Percentiles rank a stretch among this genome's conserved stretches.
Evolutionary conservation across 305 asterid genomes (phyloP).

Genomic region (Fraxinus paxiana): DNA sequence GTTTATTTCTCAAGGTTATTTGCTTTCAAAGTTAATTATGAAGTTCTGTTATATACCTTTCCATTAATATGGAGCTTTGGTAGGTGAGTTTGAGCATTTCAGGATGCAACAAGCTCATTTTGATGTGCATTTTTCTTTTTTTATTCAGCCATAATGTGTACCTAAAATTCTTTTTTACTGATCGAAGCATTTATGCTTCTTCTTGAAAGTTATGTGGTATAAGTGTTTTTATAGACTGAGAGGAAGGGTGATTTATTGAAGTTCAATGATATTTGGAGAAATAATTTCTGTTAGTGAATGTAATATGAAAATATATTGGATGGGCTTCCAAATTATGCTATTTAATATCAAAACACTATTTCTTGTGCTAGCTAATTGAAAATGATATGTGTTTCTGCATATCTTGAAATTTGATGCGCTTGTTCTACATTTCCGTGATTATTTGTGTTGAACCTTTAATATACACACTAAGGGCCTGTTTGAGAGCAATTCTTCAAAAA

Average conservation of each 20-base stretch:
- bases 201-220: conserved; percentile 14
- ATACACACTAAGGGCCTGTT: not conserved
- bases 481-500: no score
- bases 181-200: not conserved
- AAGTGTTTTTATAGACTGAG: conserved; percentile 3
- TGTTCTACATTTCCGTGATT: not conserved
- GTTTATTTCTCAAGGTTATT: conserved; percentile 85
- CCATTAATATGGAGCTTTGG: not conserved
- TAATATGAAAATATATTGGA: not conserved
- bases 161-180: conserved; percentile 3
- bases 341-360: conserved; percentile 4
- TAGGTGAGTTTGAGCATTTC: conserved; percentile 11
- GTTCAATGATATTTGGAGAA: conserved; percentile 6
- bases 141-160: conserved; percentile 4
- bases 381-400: not conserved
- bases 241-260: not conserved
- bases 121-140: not conserved
- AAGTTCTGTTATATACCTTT: not conserved
- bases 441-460: conserved; percentile 9
- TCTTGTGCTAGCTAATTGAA: conserved; percentile 14
- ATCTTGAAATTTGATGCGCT: conserved; percentile 9
- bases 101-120: conserved; percentile 12
- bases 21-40: conserved; percentile 7
- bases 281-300: not conserved
- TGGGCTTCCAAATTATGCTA: conserved; percentile 8